These are phyloP conservation scores for Fraxinus anomala DNA, from an alignment of 257 asterid species.

Conservation along the genomic window DNA sequence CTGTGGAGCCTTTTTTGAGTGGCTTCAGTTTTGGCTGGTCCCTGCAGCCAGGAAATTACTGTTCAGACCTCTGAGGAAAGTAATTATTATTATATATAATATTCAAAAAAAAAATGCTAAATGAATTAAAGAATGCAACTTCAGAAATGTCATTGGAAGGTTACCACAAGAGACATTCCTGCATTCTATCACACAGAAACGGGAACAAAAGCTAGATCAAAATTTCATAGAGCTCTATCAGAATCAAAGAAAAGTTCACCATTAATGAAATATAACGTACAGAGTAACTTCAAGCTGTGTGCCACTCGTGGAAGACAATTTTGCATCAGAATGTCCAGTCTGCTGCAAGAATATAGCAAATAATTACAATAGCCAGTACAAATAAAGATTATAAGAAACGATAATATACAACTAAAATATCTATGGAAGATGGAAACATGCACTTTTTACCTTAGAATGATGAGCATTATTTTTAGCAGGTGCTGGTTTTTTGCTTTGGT, in stretches of 20 bases:
- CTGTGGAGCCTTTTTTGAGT: slow-evolving; percentile 25
- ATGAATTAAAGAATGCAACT: not conserved
- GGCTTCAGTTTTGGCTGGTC: slow-evolving; percentile 28
- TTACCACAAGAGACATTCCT: not conserved
- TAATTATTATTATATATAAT: not conserved
- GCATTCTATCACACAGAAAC: slow-evolving; percentile 17
- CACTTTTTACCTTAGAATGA: slow-evolving; percentile 32
- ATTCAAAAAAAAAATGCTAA: not conserved
- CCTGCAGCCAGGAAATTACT: slow-evolving; percentile 24
- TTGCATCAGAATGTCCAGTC: slow-evolving; percentile 38
- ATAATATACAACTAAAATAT: not conserved
- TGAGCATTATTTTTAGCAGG: slow-evolving; percentile 24
- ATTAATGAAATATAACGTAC: slow-evolving; percentile 36
- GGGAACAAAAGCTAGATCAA: slow-evolving; percentile 2
- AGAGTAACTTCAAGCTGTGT: slow-evolving; percentile 42
- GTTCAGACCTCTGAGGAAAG: not conserved
- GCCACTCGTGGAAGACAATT: slow-evolving; percentile 40
- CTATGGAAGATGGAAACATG: not conserved
- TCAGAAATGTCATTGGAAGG: slow-evolving; percentile 19
- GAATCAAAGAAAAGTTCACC: slow-evolving; percentile 15
- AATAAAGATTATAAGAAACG: slow-evolving; percentile 2
- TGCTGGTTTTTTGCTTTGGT: slow-evolving; percentile 23
- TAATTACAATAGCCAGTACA: slow-evolving; percentile 6
- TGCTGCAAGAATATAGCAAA: slow-evolving; percentile 26
- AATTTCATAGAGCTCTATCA: slow-evolving; percentile 5